phyloP scores from a whole-genome alignment of 1,284 basidiomycete species.

The Cerioporus squamosus region DNA sequence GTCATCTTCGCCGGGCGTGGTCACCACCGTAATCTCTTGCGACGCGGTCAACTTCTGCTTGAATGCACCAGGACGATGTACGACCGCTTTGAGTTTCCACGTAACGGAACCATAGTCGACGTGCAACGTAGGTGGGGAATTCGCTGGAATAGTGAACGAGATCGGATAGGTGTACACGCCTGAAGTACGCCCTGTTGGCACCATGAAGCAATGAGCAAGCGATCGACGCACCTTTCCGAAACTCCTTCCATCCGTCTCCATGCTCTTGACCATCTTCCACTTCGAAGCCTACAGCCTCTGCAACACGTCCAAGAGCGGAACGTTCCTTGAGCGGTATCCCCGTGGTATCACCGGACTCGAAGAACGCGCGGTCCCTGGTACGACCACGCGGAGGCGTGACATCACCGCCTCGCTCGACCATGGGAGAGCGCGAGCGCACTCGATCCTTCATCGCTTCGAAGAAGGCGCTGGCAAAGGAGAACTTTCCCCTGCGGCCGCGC shows the following conservation, averaged over 20 bases:
- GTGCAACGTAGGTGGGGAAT: slow-evolving; percentile 80
- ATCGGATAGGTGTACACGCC: slow-evolving; percentile 97
- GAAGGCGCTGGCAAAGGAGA: slow-evolving; percentile 42
- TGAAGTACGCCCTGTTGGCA: slow-evolving; percentile 33
- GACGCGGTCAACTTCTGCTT: slow-evolving; percentile 74
- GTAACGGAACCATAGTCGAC: slow-evolving; percentile 81
- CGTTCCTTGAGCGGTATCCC: slow-evolving; percentile 26
- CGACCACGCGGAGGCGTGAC: slow-evolving; percentile 31
- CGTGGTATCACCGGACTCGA: slow-evolving; percentile 8
- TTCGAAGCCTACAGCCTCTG: slow-evolving; percentile 44
- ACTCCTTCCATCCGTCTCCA: slow-evolving; percentile 85
- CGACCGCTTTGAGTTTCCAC: slow-evolving; percentile 85
- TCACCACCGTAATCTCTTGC: slow-evolving; percentile 80
- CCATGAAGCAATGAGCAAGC: background rate
- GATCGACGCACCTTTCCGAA: slow-evolving; percentile 74
- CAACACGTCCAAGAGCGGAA: slow-evolving; percentile 35
- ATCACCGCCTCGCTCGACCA: slow-evolving; percentile 20
- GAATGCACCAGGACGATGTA: slow-evolving; percentile 85
- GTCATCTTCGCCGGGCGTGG: slow-evolving; percentile 80
- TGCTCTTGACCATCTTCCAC: slow-evolving; percentile 49
- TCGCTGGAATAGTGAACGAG: slow-evolving; percentile 84
- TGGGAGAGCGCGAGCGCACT: slow-evolving; percentile 46
- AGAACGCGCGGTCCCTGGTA: background rate
- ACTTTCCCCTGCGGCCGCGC: slow-evolving; percentile 42
- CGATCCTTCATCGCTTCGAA: slow-evolving; percentile 45